Percentiles rank a stretch among this genome's conserved stretches.
Conservation (phyloP, 306 rosid genomes). For the Quercus engelmannii region DNA sequence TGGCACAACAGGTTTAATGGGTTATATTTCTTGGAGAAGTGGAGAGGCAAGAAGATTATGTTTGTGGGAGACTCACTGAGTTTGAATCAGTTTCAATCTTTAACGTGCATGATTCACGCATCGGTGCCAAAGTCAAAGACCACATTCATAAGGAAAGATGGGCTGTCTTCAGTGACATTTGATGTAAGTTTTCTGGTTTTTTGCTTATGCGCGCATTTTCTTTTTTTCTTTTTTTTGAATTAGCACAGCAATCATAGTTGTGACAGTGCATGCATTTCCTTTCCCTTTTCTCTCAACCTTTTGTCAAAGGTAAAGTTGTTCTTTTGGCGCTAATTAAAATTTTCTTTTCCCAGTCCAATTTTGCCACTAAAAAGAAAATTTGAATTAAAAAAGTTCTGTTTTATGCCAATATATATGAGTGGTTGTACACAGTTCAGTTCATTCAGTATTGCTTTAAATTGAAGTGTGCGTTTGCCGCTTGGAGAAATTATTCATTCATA, state of each 20-base stretch:
- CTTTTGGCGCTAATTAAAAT: background rate
- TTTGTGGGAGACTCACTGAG: slow-evolving; percentile 95
- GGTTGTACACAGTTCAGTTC: no score
- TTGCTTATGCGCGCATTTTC: background rate
- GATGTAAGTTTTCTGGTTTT: slow-evolving; percentile 44
- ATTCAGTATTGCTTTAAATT: no score
- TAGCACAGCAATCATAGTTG: background rate
- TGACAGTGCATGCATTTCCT: slow-evolving; percentile 9
- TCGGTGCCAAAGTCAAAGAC: slow-evolving; percentile 68
- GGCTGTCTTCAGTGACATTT: slow-evolving; percentile 58
- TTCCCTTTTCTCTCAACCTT: slow-evolving; percentile 12
- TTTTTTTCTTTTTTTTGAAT: background rate
- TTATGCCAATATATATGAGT: no score
- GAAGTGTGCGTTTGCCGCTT: no score
- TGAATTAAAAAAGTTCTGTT: no score
- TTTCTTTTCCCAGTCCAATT: no score
- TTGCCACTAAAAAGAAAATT: no score
- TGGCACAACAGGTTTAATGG: slow-evolving; percentile 69
- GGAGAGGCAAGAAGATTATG: slow-evolving; percentile 95
- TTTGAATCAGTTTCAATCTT: slow-evolving; percentile 76
- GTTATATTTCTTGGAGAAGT: slow-evolving; percentile 47
- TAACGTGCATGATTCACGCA: slow-evolving; percentile 85
- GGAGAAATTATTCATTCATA: no score
- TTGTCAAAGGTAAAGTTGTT: slow-evolving; percentile 3
- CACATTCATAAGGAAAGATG: slow-evolving; percentile 34